These are phyloP conservation scores for Globisporangium irregulare DNA, from an alignment of 352 stramenopile genomes.

Conservation along the genomic window DNA sequence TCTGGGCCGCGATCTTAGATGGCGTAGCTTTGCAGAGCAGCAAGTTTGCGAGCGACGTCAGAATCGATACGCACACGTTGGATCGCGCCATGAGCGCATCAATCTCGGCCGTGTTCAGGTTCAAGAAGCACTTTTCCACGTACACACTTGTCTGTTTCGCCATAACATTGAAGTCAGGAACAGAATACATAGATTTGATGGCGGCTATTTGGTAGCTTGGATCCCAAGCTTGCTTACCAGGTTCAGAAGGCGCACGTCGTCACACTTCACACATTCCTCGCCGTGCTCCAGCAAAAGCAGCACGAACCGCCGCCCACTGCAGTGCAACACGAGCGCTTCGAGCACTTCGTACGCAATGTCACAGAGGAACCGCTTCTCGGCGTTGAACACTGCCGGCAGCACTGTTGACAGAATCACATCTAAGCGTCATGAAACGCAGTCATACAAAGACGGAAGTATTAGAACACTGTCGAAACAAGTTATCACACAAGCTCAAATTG, in stretches of 20 bases:
- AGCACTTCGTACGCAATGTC: constrained; percentile 59
- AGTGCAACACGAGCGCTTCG: constrained; percentile 49
- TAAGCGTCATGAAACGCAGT: constrained; percentile 12
- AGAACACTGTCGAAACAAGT: not conserved
- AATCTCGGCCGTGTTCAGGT: constrained; percentile 31
- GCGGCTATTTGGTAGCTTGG: not conserved
- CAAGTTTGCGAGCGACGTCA: constrained; percentile 26
- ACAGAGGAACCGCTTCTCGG: constrained; percentile 56
- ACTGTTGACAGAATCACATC: constrained; percentile 47
- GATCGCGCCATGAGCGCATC: constrained; percentile 24
- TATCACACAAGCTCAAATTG: not conserved
- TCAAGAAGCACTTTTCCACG: constrained; percentile 54
- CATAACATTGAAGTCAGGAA: not conserved
- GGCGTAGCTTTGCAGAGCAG: constrained; percentile 44
- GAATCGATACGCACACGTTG: constrained; percentile 19
- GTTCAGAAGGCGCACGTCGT: constrained; percentile 50
- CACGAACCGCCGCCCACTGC: constrained; percentile 39
- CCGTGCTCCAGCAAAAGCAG: constrained; percentile 34
- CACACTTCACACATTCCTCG: constrained; percentile 23
- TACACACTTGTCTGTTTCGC: constrained; percentile 45
- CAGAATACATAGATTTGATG: not conserved
- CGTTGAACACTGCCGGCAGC: constrained; percentile 41
- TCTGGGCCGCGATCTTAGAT: constrained; percentile 44
- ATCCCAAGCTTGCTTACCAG: constrained; percentile 25
- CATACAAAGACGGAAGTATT: not conserved